Conservation (phyloP, 2,329 filamentous ascomycete species). For the Penicillium occitanis region DNA sequence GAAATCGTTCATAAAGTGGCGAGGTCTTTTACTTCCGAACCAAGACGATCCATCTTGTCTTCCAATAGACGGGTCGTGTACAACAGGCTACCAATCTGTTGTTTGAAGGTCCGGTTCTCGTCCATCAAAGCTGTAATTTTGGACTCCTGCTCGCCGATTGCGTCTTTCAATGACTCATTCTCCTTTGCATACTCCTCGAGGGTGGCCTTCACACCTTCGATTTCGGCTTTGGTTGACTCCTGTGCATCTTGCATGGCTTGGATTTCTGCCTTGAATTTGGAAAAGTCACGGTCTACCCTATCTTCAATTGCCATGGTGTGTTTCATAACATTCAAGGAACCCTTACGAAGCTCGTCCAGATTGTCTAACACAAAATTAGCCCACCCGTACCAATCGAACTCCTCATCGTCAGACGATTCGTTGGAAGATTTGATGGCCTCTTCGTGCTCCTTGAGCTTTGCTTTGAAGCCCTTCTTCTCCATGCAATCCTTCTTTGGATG, state of each 20-base stretch:
- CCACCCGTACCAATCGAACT: not conserved
- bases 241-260: not conserved
- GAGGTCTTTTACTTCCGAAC: not conserved
- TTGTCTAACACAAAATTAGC: not conserved
- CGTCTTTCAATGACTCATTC: not conserved
- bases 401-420: not conserved
- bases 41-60: not conserved
- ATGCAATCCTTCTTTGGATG: not conserved
- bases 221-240: not conserved
- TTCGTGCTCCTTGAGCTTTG: not conserved
- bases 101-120: not conserved
- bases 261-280: not conserved
- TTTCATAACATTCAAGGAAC: too few relatives aligned
- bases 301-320: too few relatives aligned
- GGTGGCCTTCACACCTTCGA: not conserved
- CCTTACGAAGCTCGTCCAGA: not conserved
- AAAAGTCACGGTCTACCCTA: not conserved
- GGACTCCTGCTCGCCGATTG: not conserved
- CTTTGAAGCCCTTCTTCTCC: not conserved
- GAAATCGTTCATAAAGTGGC: not conserved
- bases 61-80: not conserved
- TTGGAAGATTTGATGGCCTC: not conserved
- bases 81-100: not conserved
- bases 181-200: not conserved
- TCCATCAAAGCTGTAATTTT: not conserved